Conservation (phyloP, 108 stramenopile genomes). For the Tribonema minus region DNA sequence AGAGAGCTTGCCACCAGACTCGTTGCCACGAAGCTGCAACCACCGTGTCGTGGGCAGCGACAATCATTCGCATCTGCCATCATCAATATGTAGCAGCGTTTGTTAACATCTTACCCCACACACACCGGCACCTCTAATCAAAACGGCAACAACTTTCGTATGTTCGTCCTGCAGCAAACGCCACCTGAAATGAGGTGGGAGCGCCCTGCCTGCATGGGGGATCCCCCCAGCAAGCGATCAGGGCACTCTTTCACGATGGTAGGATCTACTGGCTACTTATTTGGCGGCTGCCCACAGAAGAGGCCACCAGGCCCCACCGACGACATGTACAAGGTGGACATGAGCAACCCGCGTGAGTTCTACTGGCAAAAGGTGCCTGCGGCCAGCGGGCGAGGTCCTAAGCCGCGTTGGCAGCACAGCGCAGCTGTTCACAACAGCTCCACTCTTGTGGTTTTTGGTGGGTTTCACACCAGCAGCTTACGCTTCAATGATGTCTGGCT, state of each 20-base stretch:
- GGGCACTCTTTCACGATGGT: conserved; percentile 68
- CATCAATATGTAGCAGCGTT: too few relatives aligned
- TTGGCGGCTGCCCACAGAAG: conserved; percentile 61
- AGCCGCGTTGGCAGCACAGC: conserved; percentile 67
- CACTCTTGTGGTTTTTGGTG: conserved; percentile 63
- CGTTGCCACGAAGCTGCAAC: too few relatives aligned
- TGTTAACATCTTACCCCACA: too few relatives aligned
- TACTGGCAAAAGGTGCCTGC: conserved; percentile 30
- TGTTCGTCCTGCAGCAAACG: conserved; percentile 14
- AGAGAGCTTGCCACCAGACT: too few relatives aligned
- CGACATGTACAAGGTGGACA: conserved; percentile 69
- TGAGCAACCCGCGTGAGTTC: conserved; percentile 50
- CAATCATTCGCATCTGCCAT: too few relatives aligned
- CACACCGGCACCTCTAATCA: too few relatives aligned
- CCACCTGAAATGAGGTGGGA: conserved; percentile 60
- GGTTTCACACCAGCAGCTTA: conserved; percentile 59
- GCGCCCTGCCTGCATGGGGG: conserved; percentile 59
- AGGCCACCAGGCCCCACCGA: conserved; percentile 65
- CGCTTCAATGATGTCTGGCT: conserved; percentile 70
- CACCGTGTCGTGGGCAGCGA: too few relatives aligned
- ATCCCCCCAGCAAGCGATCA: conserved; percentile 67
- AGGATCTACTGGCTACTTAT: conserved; percentile 59
- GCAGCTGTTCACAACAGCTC: conserved; percentile 46
- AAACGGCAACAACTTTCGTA: too few relatives aligned
- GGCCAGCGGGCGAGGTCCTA: conserved; percentile 25